These are phyloP conservation scores for Phanerochaete carnosa DNA, from an alignment of 768 basidiomycete species.

Conservation along the genomic window DNA sequence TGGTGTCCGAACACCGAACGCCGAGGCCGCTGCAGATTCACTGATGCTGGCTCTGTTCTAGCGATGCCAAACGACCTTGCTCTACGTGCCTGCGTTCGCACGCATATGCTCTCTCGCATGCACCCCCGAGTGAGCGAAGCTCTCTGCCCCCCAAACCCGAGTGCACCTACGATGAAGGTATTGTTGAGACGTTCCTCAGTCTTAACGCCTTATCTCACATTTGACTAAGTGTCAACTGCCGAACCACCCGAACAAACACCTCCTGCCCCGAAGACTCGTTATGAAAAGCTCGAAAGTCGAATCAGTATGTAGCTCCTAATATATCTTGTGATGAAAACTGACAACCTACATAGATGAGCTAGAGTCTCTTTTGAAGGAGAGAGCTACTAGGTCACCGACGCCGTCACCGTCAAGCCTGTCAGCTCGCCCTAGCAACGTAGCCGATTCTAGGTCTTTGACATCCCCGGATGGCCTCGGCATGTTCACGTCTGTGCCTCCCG, in stretches of 20 bases:
- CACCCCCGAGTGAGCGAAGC: slow-evolving; percentile 44
- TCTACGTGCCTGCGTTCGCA: slow-evolving; percentile 77
- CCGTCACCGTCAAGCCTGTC: neutral
- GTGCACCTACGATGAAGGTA: slow-evolving; percentile 76
- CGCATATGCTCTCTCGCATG: slow-evolving; percentile 63
- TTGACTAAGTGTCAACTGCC: slow-evolving; percentile 36
- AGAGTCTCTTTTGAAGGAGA: slow-evolving; percentile 59
- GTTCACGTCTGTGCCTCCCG: neutral
- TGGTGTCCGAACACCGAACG: slow-evolving; percentile 1
- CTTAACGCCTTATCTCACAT: neutral
- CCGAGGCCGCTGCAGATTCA: neutral
- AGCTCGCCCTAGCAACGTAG: neutral
- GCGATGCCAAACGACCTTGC: slow-evolving; percentile 76
- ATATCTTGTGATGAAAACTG: neutral
- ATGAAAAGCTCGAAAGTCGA: slow-evolving; percentile 63
- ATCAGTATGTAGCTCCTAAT: slow-evolving; percentile 49
- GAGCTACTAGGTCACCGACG: slow-evolving; percentile 27
- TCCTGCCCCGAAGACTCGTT: slow-evolving; percentile 57
- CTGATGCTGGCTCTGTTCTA: slow-evolving; percentile 22
- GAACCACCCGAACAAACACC: slow-evolving; percentile 25
- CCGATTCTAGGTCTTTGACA: neutral
- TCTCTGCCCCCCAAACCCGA: slow-evolving; percentile 55
- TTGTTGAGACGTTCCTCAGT: slow-evolving; percentile 7
- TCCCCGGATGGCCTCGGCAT: neutral
- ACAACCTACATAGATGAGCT: slow-evolving; percentile 51